Conservation (phyloP, 2,329 filamentous ascomycete genomes). For the Leptographium procerum region DNA sequence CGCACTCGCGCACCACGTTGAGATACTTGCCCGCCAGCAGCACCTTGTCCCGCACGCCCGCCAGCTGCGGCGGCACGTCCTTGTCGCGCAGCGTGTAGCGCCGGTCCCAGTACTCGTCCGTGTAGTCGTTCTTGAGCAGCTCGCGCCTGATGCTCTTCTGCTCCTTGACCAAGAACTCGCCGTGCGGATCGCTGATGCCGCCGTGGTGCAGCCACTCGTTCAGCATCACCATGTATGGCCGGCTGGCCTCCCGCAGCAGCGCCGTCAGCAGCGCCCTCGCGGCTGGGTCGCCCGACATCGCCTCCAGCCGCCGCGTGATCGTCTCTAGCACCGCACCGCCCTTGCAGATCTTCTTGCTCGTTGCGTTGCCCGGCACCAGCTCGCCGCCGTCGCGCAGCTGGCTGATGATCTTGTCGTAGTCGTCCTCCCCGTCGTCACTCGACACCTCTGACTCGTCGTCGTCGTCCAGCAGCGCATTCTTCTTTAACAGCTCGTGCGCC, state of each 20-base stretch:
- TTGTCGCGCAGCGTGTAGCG: constrained; percentile 88
- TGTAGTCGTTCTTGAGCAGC: constrained; percentile 88
- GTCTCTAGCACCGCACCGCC: constrained; percentile 90
- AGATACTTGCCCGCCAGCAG: constrained; percentile 93
- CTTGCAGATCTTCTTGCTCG: constrained; percentile 86
- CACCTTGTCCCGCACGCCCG: constrained; percentile 86
- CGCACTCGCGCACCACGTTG: constrained; percentile 94
- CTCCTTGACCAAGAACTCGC: constrained; percentile 90
- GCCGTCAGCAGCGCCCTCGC: constrained; percentile 72
- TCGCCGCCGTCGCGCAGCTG: constrained; percentile 80
- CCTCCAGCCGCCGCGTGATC: constrained; percentile 71
- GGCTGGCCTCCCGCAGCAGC: constrained; percentile 74
- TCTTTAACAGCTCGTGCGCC: constrained; percentile 75
- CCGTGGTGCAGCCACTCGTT: constrained; percentile 98
- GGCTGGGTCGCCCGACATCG: constrained; percentile 87
- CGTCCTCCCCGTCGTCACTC: constrained; percentile 65
- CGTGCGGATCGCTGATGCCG: constrained; percentile 85
- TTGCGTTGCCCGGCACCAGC: constrained; percentile 63
- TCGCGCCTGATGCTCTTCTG: constrained; percentile 91
- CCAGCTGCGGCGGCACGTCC: constrained; percentile 83
- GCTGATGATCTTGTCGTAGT: constrained; percentile 88
- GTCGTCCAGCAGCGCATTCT: constrained; percentile 78
- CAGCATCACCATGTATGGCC: constrained; percentile 94
- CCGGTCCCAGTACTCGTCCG: constrained; percentile 98
- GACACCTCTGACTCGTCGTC: constrained; percentile 58